Evolutionary conservation across 2,329 filamentous ascomycete genomes (phyloP).

Genomic region (Epichloe sylvatica): DNA sequence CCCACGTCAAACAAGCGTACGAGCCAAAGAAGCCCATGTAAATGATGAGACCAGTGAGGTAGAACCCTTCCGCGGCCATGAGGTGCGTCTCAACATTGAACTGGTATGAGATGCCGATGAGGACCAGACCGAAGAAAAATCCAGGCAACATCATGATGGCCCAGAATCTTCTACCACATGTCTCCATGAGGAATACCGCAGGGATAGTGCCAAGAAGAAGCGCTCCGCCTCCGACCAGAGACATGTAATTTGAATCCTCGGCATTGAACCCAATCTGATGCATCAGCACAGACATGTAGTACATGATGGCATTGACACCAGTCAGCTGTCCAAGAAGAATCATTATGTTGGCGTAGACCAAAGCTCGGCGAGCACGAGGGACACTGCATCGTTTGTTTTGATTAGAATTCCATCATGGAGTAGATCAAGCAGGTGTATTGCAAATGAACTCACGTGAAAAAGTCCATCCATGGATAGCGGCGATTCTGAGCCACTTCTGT

Average conservation of each 20-base stretch:
- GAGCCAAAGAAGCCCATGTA: slow-evolving; percentile 58
- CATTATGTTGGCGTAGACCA: slow-evolving; percentile 57
- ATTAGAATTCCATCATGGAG: not conserved
- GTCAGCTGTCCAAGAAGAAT: slow-evolving; percentile 57
- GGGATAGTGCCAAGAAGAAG: slow-evolving; percentile 55
- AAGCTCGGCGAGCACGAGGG: slow-evolving; percentile 49
- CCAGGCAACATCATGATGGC: slow-evolving; percentile 57
- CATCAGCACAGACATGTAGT: slow-evolving; percentile 60
- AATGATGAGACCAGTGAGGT: slow-evolving; percentile 51
- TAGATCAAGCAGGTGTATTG: not conserved
- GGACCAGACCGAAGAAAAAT: slow-evolving; percentile 54
- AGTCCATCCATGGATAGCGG: slow-evolving; percentile 57
- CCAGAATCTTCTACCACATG: slow-evolving; percentile 60
- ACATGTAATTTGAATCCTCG: slow-evolving; percentile 56
- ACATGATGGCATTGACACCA: slow-evolving; percentile 56
- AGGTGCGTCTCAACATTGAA: slow-evolving; percentile 33
- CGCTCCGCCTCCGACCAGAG: slow-evolving; percentile 54
- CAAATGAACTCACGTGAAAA: slow-evolving; percentile 38
- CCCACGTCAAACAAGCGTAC: slow-evolving; percentile 50
- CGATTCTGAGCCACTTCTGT: slow-evolving; percentile 36
- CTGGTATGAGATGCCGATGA: slow-evolving; percentile 52
- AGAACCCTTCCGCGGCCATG: slow-evolving; percentile 40
- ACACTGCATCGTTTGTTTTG: slow-evolving; percentile 20
- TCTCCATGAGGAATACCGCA: slow-evolving; percentile 57
- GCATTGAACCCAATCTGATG: slow-evolving; percentile 51